A percentile compares a stretch with the other conserved stretches of the same genome.
Conservation (phyloP, 129 eudicot genomes). For the Deinandra increscens region DNA sequence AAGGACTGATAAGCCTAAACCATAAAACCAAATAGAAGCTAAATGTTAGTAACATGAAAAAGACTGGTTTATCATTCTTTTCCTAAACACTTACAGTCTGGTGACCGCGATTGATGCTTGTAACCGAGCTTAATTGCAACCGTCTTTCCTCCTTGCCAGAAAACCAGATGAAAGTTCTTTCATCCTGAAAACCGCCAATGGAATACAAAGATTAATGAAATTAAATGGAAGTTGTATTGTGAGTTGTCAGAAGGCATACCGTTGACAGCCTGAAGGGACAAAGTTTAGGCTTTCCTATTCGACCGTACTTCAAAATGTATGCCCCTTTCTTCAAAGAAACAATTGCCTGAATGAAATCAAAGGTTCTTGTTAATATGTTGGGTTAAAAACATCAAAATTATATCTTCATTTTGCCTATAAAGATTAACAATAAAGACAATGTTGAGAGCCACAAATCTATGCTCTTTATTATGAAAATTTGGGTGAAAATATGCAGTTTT, state of each 20-base stretch:
- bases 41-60: too few relatives aligned
- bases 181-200: conserved; percentile 43
- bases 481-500: background rate
- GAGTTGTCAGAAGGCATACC: conserved; percentile 33
- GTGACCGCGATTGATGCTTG: conserved; percentile 51
- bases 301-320: conserved; percentile 57
- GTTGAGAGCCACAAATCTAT: conserved; percentile 2
- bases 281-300: conserved; percentile 61
- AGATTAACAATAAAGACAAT: conserved; percentile 1
- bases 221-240: background rate
- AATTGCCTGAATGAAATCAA: conserved; percentile 51
- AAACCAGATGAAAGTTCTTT: conserved; percentile 56
- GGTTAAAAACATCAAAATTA: background rate
- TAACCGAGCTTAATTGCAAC: conserved; percentile 46
- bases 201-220: background rate
- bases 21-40: too few relatives aligned
- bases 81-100: conserved; percentile 37
- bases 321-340: conserved; percentile 69
- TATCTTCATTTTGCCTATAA: background rate
- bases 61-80: background rate
- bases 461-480: background rate
- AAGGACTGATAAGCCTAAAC: too few relatives aligned
- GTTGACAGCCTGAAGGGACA: conserved; percentile 58
- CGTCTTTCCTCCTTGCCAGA: conserved; percentile 58
- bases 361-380: conserved; percentile 9